Conservation (phyloP, 208 protist genomes). For the Crithidia bombi region DNA sequence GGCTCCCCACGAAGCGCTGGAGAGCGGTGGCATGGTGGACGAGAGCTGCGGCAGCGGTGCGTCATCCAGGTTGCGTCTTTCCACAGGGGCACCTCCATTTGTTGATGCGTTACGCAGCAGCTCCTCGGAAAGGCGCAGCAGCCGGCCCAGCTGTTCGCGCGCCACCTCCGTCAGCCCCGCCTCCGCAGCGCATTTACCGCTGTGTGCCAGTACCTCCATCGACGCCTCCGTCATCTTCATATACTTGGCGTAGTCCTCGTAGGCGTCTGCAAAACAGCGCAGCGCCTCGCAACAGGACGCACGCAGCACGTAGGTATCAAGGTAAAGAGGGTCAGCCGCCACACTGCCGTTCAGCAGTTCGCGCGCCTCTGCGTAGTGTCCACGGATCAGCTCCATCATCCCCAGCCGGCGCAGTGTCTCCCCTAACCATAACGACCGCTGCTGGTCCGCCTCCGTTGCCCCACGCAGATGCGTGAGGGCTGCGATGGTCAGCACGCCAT, state of each 20-base stretch:
- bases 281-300: constrained; percentile 81
- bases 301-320: constrained; percentile 73
- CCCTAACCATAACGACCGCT: constrained; percentile 39
- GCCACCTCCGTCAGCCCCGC: constrained; percentile 62
- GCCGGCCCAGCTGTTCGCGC: constrained; percentile 46
- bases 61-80: neutral
- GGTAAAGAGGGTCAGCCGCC: constrained; percentile 64
- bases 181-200: constrained; percentile 82
- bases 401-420: constrained; percentile 64
- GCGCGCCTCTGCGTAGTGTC: constrained; percentile 63
- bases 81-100: neutral
- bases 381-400: constrained; percentile 59
- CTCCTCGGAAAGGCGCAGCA: constrained; percentile 45
- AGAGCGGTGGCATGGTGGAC: constrained; percentile 13
- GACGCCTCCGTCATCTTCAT: constrained; percentile 68
- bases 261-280: constrained; percentile 46
- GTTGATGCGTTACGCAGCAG: constrained; percentile 11
- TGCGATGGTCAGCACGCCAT: constrained; percentile 21
- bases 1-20: constrained; percentile 19
- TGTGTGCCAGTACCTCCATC: constrained; percentile 77
- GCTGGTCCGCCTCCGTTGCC: constrained; percentile 16
- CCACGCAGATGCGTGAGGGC: constrained; percentile 22
- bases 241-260: constrained; percentile 87
- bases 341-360: constrained; percentile 61
- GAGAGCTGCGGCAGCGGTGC: neutral